Evolutionary conservation across 257 asterid genomes (phyloP), one percentile per base, ranked within the genome.

Genomic region (Solanum chilense): DNA sequence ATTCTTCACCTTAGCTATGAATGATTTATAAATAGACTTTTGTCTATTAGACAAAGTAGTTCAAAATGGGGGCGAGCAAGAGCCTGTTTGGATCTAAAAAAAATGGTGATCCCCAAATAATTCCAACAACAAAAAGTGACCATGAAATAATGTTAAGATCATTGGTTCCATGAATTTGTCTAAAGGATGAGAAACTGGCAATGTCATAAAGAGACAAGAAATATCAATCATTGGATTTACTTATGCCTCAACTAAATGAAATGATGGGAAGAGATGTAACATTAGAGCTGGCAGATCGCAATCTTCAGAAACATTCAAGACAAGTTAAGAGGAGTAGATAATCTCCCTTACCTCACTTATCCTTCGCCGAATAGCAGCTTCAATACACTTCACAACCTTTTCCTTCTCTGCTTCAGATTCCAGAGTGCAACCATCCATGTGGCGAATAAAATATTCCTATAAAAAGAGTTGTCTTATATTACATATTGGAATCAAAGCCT

Each of bases 311-410:
- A 52, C 69, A 49, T 81, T 29, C 15, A 49, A 37, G 45, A 49
- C 69, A 29, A 45, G 56, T 80, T 27, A 80, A 81, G 69, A 81
- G 69, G 62, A 85, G 45, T 35, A 77, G 44, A 56, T 44, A 20
- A 47, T 86, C 56, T 86, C 2, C 45, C 78, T 89, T 91, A 97
- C 99, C 98, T 97, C 98, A 66, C 98, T 95, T 42, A 91, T 92
- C 92, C 99, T 87, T 88, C 99, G 96, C 83, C 92, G 91, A 82
- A 97, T 93, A 12, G 99, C 98, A 87, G 99, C 99, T 92, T 97
- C 99, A 44, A 97, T 97, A 88, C 99, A 97, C 92, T 94, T 97
- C 88, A 91, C 86, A 87, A 94, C 98, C 92, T 90, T 95, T 73
- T 94, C 94, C 90, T 91, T 97, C 92, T 97, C 98, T 68, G 84